phyloP scores from a whole-genome alignment of 202 grass and related monocot species.

The Cymbopogon flexuosus region DNA sequence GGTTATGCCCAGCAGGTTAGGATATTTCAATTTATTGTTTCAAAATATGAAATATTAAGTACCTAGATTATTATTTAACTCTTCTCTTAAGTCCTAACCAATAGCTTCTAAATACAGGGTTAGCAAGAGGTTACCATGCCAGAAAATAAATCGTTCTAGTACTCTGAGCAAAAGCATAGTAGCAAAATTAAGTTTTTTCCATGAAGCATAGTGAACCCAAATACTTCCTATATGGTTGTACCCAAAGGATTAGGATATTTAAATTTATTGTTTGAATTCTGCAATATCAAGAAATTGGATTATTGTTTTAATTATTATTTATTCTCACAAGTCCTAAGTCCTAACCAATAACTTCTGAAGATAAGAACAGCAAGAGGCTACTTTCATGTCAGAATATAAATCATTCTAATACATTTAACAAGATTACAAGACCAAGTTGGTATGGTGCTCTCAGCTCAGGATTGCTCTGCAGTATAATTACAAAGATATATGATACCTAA shows the following conservation, averaged over 20 bases:
- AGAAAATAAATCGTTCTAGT: neutral
- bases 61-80: neutral
- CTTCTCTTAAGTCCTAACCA: neutral
- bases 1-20: neutral
- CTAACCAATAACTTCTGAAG: neutral
- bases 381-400: neutral
- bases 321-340: neutral
- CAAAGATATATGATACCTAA: neutral
- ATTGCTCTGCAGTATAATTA: conserved; percentile 7
- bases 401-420: conserved; percentile 1
- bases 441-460: neutral
- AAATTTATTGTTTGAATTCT: too few species aligned
- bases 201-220: too few species aligned
- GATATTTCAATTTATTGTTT: neutral
- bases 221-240: neutral
- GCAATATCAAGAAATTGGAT: neutral
- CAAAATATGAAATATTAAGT: neutral
- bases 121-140: neutral
- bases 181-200: too few species aligned
- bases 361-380: neutral
- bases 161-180: neutral
- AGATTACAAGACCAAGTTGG: neutral
- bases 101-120: neutral
- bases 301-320: neutral
- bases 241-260: neutral